Percentiles rank a stretch among this genome's conserved stretches.
These are phyloP conservation scores for Penicillium sclerotiorum DNA, from an alignment of 2,329 filamentous ascomycete species.

Conservation along the genomic window DNA sequence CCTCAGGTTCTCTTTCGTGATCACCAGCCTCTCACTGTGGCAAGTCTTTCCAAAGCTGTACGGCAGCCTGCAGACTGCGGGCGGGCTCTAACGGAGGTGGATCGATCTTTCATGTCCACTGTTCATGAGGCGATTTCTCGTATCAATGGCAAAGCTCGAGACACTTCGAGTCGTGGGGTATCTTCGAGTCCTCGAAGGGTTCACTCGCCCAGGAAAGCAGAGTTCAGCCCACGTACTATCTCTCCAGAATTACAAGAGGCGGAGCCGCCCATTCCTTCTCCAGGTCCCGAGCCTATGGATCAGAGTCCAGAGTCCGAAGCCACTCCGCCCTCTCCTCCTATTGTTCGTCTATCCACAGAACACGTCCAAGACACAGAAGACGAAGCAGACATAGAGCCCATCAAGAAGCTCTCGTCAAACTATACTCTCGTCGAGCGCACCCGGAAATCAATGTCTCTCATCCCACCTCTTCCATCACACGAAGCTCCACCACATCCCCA, in stretches of 20 bases:
- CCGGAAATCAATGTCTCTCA: slow-evolving; percentile 73
- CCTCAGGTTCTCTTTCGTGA: slow-evolving; percentile 36
- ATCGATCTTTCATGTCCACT: slow-evolving; percentile 36
- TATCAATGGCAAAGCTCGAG: slow-evolving; percentile 29
- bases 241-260: neutral
- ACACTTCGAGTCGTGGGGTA: neutral
- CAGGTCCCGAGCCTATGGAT: neutral
- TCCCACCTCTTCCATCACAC: slow-evolving; percentile 42
- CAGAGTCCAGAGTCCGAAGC: slow-evolving; percentile 6
- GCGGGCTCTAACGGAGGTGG: slow-evolving; percentile 26
- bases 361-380: neutral
- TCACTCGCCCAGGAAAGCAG: too few relatives aligned
- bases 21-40: slow-evolving; percentile 42
- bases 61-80: slow-evolving; percentile 31
- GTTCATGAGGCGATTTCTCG: slow-evolving; percentile 36
- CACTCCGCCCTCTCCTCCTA: slow-evolving; percentile 10
- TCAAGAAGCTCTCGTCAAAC: slow-evolving; percentile 24
- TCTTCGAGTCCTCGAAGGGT: neutral
- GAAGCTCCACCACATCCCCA: slow-evolving; percentile 24
- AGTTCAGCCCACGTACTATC: too few relatives aligned
- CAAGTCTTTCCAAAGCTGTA: slow-evolving; percentile 39
- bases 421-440: slow-evolving; percentile 73
- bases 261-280: neutral
- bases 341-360: slow-evolving; percentile 14
- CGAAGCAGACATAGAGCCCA: slow-evolving; percentile 12